phyloP scores from a whole-genome alignment of 257 asterid species.

The Solanum verrucosum region DNA sequence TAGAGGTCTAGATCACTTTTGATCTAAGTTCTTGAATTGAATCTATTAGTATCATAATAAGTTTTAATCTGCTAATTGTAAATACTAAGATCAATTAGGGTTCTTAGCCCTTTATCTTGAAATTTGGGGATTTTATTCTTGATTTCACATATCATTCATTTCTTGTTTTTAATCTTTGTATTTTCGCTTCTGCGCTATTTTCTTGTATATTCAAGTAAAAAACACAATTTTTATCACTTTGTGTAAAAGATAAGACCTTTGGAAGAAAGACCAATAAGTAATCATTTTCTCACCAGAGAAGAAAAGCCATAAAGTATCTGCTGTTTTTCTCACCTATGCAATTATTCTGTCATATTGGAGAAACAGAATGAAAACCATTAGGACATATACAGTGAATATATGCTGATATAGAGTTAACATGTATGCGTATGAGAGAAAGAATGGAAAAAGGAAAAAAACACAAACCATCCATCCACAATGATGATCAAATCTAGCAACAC shows the following conservation, averaged over 20 bases:
- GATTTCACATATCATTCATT: not conserved
- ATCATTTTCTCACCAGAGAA: conserved; percentile 70
- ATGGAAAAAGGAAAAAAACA: not conserved
- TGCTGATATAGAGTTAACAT: not conserved
- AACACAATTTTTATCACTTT: not conserved
- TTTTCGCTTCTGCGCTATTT: not conserved
- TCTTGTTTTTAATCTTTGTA: not conserved
- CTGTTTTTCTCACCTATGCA: conserved; percentile 97
- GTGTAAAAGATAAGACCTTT: not conserved
- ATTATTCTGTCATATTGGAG: conserved; percentile 55
- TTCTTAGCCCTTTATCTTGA: not conserved
- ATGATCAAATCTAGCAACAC: conserved; percentile 98
- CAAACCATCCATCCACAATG: conserved; percentile 99
- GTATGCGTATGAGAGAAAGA: conserved; percentile 1
- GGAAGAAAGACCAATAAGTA: not conserved
- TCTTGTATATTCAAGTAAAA: not conserved
- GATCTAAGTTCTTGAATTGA: not conserved
- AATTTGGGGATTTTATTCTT: not conserved
- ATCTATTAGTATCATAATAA: too few species aligned
- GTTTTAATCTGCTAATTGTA: not conserved
- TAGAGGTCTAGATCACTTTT: not conserved
- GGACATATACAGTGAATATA: not conserved
- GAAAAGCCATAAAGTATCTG: conserved; percentile 92
- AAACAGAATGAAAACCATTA: conserved; percentile 3
- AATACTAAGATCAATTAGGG: not conserved